Conservation (phyloP, 495 filamentous ascomycete species). For the Acidomyces sp. region DNA sequence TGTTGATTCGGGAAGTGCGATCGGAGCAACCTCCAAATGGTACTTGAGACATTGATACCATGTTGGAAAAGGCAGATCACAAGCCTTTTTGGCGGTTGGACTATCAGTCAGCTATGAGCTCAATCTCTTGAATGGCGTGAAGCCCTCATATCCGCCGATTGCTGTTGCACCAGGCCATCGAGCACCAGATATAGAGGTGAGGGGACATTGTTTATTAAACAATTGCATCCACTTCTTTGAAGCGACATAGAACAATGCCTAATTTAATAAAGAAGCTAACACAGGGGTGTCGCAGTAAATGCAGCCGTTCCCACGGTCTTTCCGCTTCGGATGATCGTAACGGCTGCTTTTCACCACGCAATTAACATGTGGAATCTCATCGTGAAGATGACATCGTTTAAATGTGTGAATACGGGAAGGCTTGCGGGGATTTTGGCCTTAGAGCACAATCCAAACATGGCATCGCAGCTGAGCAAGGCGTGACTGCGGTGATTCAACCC, state of each 20-base stretch:
- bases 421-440: too few relatives aligned
- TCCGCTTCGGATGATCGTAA: slow-evolving; percentile 3
- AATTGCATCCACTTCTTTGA: slow-evolving; percentile 1
- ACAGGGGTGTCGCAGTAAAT: not conserved
- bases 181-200: not conserved
- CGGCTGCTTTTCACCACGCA: too few relatives aligned
- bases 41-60: slow-evolving; percentile 1
- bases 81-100: not conserved
- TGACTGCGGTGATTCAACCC: too few relatives aligned
- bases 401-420: too few relatives aligned
- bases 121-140: slow-evolving; percentile 4
- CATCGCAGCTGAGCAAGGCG: too few relatives aligned
- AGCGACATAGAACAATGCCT: slow-evolving; percentile 1
- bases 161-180: not conserved
- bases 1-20: too few relatives aligned
- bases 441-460: too few relatives aligned
- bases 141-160: not conserved
- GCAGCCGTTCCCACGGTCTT: not conserved
- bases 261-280: slow-evolving; percentile 1
- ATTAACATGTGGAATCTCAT: too few relatives aligned
- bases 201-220: not conserved
- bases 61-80: not conserved
- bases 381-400: too few relatives aligned
- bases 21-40: too few relatives aligned
- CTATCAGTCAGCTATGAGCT: slow-evolving; percentile 3